Evolutionary conservation across 495 filamentous ascomycete species (phyloP), one percentile per base, ranked within the genome.

Genomic region (Massariosphaeria phaeospora): DNA sequence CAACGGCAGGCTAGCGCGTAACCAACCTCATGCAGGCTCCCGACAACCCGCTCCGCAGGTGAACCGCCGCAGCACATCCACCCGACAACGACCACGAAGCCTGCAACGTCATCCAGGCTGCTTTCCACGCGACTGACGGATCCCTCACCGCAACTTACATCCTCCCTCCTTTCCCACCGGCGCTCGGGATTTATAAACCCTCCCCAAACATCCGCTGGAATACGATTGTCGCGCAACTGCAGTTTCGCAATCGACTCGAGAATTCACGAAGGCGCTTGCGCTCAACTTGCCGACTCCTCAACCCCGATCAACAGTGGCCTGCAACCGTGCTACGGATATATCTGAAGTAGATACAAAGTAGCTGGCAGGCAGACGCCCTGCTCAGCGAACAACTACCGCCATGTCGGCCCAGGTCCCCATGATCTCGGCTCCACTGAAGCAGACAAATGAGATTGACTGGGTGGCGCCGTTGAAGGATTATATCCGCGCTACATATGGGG

Each of bases 371-470:
- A 48, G 44, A 40, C 29, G 49, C 50, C 57, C 48, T 36, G 29
- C 58, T 40, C 45, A 61, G 40, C 60, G 20, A 12, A 35, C 34
- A 3, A 44, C 38, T 25, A 27, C 61, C 39, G 57, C 59, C 70
- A 79, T 68, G 69, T 86, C 86, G 83, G 76, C 79, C 70, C 83
- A 89, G 73, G 80, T 88, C 66, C 88, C 90, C 40, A 96, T 96
- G 90, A 82, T 96, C 51, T 89, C 86, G 59, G 83, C 81, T 77
- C 90, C 90, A 67, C 75, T 95, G 66, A 96, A 98, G 85, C 91
- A 93, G 69, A 98, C 93, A 57, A 96, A 91, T 76, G 93, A 98
- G 76, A 95, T 97, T 67, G 93, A 98, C 79, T 98, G 94, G 94
- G 79, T 96, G 57, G 77, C 80, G 24, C 94, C 93, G 49, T 80